Percentiles rank a stretch among this genome's conserved stretches.
phyloP scores from a whole-genome alignment of 108 stramenopile genomes.

The Pseudonitzschia delicatissima region DNA sequence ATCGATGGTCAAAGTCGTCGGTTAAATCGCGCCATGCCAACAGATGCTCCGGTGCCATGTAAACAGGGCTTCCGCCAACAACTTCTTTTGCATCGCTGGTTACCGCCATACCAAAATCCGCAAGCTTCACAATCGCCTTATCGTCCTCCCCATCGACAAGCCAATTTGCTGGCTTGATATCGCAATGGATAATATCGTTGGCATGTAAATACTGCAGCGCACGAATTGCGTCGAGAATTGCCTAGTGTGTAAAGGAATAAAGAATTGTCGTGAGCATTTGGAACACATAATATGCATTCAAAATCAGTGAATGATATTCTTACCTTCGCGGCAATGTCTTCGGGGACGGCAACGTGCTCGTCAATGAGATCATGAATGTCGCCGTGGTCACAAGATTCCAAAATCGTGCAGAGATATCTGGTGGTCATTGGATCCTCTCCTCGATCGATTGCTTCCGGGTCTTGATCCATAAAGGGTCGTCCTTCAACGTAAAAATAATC shows the following conservation, averaged over 20 bases:
- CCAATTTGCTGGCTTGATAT: conserved; percentile 23
- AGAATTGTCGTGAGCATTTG: background rate
- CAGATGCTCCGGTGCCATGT: conserved; percentile 35
- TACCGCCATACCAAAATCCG: conserved; percentile 32
- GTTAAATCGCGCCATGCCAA: conserved; percentile 25
- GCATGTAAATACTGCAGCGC: conserved; percentile 18
- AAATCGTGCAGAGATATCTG: conserved; percentile 16
- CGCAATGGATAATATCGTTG: conserved; percentile 17
- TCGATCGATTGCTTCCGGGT: background rate
- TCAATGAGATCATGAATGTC: conserved; percentile 13
- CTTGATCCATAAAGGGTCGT: background rate
- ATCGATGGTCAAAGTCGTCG: conserved; percentile 29
- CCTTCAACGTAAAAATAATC: conserved; percentile 21
- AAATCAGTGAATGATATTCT: background rate
- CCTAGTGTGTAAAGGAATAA: background rate
- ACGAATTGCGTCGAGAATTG: background rate
- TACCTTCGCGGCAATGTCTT: background rate
- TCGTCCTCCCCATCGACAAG: conserved; percentile 8
- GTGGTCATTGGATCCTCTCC: background rate
- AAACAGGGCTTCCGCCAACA: conserved; percentile 25
- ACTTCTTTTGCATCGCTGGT: conserved; percentile 11
- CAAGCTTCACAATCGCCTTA: conserved; percentile 10
- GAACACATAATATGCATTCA: background rate
- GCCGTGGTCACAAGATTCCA: conserved; percentile 21
- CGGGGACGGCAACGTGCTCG: background rate